phyloP scores from a whole-genome alignment of 2,329 filamentous ascomycete species.

The Fusarium siculi region DNA sequence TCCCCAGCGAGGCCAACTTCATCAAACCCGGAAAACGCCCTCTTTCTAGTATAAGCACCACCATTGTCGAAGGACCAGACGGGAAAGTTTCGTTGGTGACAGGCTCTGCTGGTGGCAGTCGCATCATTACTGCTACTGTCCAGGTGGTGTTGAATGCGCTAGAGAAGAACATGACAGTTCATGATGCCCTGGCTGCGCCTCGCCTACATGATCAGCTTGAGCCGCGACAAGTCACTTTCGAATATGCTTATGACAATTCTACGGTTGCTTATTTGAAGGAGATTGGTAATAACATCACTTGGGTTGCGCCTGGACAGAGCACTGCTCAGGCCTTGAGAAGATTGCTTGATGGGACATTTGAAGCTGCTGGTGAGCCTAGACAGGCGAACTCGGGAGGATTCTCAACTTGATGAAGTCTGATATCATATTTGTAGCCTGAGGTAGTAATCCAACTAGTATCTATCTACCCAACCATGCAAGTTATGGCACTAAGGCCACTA shows the following conservation, averaged over 20 bases:
- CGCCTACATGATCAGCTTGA: slow-evolving; percentile 85
- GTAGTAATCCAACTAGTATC: too few relatives aligned
- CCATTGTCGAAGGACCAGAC: slow-evolving; percentile 78
- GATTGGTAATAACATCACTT: slow-evolving; percentile 79
- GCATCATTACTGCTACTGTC: slow-evolving; percentile 86
- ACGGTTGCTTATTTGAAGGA: slow-evolving; percentile 74
- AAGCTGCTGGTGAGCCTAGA: slow-evolving; percentile 85
- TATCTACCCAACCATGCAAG: too few relatives aligned
- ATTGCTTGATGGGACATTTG: slow-evolving; percentile 73
- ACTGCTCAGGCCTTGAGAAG: slow-evolving; percentile 78
- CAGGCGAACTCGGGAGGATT: slow-evolving; percentile 79
- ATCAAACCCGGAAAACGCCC: slow-evolving; percentile 81
- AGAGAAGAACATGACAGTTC: slow-evolving; percentile 70
- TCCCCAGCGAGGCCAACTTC: slow-evolving; percentile 79
- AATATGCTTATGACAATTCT: slow-evolving; percentile 76
- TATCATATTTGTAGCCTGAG: too few relatives aligned
- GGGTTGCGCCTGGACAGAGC: slow-evolving; percentile 72
- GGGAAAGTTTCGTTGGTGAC: slow-evolving; percentile 76
- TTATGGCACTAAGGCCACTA: too few relatives aligned
- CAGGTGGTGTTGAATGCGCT: slow-evolving; percentile 81
- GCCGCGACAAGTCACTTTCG: slow-evolving; percentile 75
- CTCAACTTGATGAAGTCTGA: slow-evolving; percentile 33
- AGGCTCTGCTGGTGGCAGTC: slow-evolving; percentile 83
- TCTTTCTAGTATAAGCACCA: slow-evolving; percentile 79
- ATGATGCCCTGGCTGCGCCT: slow-evolving; percentile 73